Conservation (phyloP, 2,329 filamentous ascomycete genomes). For the Tolypocladium tundrense region DNA sequence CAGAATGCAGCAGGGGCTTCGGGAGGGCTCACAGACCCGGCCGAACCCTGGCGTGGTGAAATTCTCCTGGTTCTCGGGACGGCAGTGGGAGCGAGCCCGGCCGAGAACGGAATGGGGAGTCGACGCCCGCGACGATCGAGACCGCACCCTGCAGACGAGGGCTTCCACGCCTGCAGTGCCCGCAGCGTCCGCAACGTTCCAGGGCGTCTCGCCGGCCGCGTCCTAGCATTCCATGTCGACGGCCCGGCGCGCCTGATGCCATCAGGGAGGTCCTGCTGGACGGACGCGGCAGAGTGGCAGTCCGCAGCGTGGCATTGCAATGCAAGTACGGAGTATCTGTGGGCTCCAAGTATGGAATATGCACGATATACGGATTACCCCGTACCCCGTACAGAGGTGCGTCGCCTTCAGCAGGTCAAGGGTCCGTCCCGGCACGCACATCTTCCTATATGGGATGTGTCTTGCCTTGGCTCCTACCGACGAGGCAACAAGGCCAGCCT, state of each 20-base stretch:
- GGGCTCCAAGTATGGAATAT: neutral
- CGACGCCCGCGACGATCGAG: neutral
- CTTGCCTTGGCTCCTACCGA: neutral
- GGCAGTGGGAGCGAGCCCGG: neutral
- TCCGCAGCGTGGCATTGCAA: neutral
- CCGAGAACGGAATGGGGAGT: neutral
- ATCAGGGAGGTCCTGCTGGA: neutral
- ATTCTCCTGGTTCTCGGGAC: neutral
- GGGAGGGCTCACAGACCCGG: neutral
- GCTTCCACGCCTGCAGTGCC: too few species aligned
- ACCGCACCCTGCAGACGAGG: neutral
- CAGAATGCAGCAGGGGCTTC: neutral
- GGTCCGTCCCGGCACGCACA: constrained; percentile 3
- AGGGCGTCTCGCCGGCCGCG: neutral
- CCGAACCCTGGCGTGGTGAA: neutral
- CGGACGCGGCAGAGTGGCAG: neutral
- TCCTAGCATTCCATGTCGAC: neutral
- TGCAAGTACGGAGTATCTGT: neutral
- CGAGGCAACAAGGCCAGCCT: neutral
- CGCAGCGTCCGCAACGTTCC: neutral
- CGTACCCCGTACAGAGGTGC: neutral
- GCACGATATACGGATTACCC: neutral
- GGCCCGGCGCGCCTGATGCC: neutral
- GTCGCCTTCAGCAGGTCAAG: constrained; percentile 10
- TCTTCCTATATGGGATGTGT: neutral